A percentile compares a stretch with the other conserved stretches of the same genome.
Conservation (phyloP, 352 stramenopile species). For the Blastocystis sp. region DNA sequence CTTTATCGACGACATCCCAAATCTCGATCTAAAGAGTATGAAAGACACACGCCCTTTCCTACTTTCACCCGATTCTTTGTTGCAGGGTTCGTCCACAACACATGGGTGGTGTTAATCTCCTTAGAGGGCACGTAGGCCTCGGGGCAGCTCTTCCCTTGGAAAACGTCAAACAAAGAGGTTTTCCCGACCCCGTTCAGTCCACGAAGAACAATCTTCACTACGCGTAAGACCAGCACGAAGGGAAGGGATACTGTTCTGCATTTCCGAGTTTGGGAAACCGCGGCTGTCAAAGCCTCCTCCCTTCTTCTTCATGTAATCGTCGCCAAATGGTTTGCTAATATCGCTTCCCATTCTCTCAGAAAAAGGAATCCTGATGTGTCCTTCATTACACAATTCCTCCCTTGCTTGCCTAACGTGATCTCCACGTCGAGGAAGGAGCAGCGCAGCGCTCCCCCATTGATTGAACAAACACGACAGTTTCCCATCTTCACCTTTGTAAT, state of each 20-base stretch:
- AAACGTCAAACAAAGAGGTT: conserved; percentile 63
- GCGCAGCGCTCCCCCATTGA: neutral
- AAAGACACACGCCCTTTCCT: neutral
- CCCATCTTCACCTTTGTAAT: neutral
- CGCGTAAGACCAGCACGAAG: neutral
- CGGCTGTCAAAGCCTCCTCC: conserved; percentile 18
- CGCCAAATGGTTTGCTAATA: conserved; percentile 46
- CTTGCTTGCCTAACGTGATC: too few species aligned
- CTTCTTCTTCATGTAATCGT: conserved; percentile 46
- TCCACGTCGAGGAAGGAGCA: too few species aligned
- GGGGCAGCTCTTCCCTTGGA: conserved; percentile 51
- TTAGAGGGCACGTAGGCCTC: conserved; percentile 37
- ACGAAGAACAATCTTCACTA: conserved; percentile 65
- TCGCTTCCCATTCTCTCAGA: conserved; percentile 46
- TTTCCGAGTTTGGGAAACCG: conserved; percentile 4
- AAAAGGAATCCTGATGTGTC: neutral
- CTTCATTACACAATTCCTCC: neutral
- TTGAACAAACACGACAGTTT: neutral
- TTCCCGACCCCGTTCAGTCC: conserved; percentile 54
- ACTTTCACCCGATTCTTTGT: conserved; percentile 64
- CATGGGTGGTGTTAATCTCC: conserved; percentile 63
- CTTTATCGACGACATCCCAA: conserved; percentile 60
- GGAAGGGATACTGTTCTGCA: conserved; percentile 51
- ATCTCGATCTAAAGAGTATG: conserved; percentile 52
- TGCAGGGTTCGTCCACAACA: conserved; percentile 53